Evolutionary conservation across 2,329 filamentous ascomycete genomes (phyloP).

Genomic region (Drechslerella stenobrocha): DNA sequence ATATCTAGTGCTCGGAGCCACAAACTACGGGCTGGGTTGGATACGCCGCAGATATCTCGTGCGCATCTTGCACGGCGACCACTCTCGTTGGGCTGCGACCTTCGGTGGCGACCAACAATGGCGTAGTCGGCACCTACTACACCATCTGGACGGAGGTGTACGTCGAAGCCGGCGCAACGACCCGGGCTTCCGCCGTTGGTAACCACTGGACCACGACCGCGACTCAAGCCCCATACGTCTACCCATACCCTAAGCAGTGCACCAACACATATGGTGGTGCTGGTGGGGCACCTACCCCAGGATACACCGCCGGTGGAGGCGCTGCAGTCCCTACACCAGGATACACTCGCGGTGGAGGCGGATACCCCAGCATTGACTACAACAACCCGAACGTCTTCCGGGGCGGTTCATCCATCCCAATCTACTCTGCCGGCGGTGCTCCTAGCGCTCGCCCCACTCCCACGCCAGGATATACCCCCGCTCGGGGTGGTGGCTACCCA

Average conservation of each 20-base stretch:
- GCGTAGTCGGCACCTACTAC: conserved; percentile 22
- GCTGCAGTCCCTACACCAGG: conserved; percentile 2
- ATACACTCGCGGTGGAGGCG: neutral
- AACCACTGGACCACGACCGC: conserved; percentile 19
- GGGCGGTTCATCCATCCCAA: conserved; percentile 25
- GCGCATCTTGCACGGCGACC: conserved; percentile 35
- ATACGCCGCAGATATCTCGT: conserved; percentile 31
- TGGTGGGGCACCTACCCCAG: conserved; percentile 1
- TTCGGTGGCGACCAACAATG: conserved; percentile 4
- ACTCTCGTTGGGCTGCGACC: conserved; percentile 37
- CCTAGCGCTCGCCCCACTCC: neutral
- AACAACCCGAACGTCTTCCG: conserved; percentile 33
- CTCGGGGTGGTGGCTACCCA: conserved; percentile 27
- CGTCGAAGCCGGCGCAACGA: conserved; percentile 25
- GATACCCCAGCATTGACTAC: conserved; percentile 35
- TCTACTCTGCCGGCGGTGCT: conserved; percentile 30
- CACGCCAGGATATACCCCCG: neutral
- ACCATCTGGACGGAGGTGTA: conserved; percentile 44
- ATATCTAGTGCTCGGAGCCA: conserved; percentile 31
- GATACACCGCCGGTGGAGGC: conserved; percentile 12
- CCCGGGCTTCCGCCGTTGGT: conserved; percentile 16
- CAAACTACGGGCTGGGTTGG: conserved; percentile 43
- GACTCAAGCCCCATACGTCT: conserved; percentile 20
- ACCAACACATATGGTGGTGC: conserved; percentile 8
- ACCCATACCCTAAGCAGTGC: conserved; percentile 35